These are phyloP conservation scores for Mucor saturninus DNA, from an alignment of 371 early-diverging fungal species.

Conservation along the genomic window DNA sequence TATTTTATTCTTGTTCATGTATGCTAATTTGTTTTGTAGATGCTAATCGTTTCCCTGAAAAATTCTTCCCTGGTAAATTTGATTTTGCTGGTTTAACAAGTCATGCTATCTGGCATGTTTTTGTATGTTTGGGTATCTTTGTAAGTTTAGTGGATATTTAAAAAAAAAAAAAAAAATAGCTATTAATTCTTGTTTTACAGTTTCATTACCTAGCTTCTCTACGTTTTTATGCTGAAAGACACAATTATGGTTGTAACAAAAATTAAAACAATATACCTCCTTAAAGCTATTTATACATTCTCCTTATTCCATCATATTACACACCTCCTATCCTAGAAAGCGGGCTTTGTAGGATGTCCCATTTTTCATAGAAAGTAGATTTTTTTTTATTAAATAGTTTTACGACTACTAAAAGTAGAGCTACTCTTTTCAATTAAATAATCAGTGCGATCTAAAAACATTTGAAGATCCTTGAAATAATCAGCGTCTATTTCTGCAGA, in stretches of 20 bases:
- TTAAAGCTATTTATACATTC: conserved; percentile 5
- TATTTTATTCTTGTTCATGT: background rate
- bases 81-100: conserved; percentile 65
- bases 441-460: conserved; percentile 52
- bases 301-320: background rate
- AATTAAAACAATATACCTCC: conserved; percentile 8
- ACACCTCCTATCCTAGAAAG: background rate
- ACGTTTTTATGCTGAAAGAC: conserved; percentile 50
- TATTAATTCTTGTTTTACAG: conserved; percentile 12
- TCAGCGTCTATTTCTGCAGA: background rate
- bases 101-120: conserved; percentile 77
- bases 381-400: background rate
- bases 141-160: conserved; percentile 23
- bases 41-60: conserved; percentile 71
- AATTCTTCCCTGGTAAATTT: conserved; percentile 69
- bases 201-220: conserved; percentile 62
- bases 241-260: conserved; percentile 47
- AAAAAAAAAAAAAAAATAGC: too few species aligned
- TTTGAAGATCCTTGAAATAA: conserved; percentile 44
- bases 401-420: conserved; percentile 27
- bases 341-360: conserved; percentile 3
- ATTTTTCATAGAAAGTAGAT: background rate
- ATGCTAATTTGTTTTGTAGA: conserved; percentile 29
- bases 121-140: conserved; percentile 63
- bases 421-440: conserved; percentile 40